A percentile compares a stretch with the other conserved stretches of the same genome.
These are phyloP conservation scores for Torulaspora microellipsoides DNA, from an alignment of 805 yeast species.

Conservation along the genomic window DNA sequence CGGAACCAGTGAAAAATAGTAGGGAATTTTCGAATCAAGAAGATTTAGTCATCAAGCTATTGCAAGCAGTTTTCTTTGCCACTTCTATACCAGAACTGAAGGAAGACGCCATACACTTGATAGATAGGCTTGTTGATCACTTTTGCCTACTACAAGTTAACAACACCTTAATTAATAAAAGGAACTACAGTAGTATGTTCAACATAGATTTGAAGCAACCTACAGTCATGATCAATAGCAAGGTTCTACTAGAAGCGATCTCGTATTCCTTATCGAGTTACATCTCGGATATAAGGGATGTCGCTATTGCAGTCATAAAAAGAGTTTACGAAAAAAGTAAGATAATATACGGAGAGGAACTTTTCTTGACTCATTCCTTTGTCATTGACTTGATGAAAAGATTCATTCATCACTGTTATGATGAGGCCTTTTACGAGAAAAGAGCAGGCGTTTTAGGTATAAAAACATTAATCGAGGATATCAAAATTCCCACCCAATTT, in stretches of 20 bases:
- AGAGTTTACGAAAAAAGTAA: constrained; percentile 57
- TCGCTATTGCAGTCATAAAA: constrained; percentile 65
- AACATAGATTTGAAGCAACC: constrained; percentile 80
- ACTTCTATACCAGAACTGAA: constrained; percentile 67
- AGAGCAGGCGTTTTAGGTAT: constrained; percentile 88
- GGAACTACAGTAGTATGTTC: constrained; percentile 65
- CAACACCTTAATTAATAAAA: constrained; percentile 61
- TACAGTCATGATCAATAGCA: constrained; percentile 59
- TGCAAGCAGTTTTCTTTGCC: constrained; percentile 71
- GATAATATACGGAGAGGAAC: constrained; percentile 63
- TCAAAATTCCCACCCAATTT: constrained; percentile 66
- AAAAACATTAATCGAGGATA: constrained; percentile 62
- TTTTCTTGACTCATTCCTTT: constrained; percentile 67
- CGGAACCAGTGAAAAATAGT: constrained; percentile 44
- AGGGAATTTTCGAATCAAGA: constrained; percentile 56
- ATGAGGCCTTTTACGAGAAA: constrained; percentile 79
- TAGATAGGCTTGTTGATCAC: constrained; percentile 70
- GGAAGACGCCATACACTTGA: constrained; percentile 59
- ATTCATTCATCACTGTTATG: constrained; percentile 88
- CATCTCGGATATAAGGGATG: constrained; percentile 59
- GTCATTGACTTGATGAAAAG: constrained; percentile 72
- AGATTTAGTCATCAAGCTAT: constrained; percentile 54
- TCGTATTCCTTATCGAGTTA: constrained; percentile 77
- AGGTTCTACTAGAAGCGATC: constrained; percentile 67
- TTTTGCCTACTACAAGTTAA: constrained; percentile 74